Base-by-base conservation (phyloP, 2,329 filamentous ascomycete species). In the Venturia carpophila region DNA sequence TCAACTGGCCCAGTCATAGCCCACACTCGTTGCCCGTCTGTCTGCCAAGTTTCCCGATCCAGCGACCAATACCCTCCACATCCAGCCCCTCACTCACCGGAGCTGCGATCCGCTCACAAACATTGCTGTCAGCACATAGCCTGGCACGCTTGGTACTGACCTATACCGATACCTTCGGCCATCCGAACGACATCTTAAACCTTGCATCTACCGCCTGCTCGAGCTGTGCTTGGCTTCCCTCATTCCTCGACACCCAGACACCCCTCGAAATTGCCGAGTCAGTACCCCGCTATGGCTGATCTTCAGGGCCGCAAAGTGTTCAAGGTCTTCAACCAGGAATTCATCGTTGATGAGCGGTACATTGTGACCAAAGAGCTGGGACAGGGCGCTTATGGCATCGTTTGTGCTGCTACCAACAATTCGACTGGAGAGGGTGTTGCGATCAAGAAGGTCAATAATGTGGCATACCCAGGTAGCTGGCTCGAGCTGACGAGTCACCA, bases 241-340 rank as follows among this genome's bases (percentile, higher is more conserved):
- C 52, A 15, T 37, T 58, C 30, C 27, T 58, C 30, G 11, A 27
- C 21, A 52, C 47, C 47, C 6, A 52, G 19, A 34, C 5, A 19
- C 52, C 30, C 30, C 52, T 37, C 11, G 15, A 47, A 7, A 17
- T 13, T 2, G 24, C 24, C 49, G 10, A 34, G 24, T 27, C 52
- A n/a, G n/a, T n/a, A 13, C 52, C 37, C 37, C 63, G 56, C 37
- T 17, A 64, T 64, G 52, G 34, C 34, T 52, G 84, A 87, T 71
- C 77, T 87, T 67, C 79, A 80, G 68, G 87, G 87, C 75, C 88
- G 92, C 79, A 97, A 96, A 84, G 86, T 93, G 78, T 97, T 96
- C 84, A 96, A 96, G 87, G 92, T 99, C 77, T 99, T 99, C 81
- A 97, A 97, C 83, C 94, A 99, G 76, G 94, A 99, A 81, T 99